These are phyloP conservation scores for Cubamyces lactineus DNA, from an alignment of 768 basidiomycete species.

Conservation along the genomic window DNA sequence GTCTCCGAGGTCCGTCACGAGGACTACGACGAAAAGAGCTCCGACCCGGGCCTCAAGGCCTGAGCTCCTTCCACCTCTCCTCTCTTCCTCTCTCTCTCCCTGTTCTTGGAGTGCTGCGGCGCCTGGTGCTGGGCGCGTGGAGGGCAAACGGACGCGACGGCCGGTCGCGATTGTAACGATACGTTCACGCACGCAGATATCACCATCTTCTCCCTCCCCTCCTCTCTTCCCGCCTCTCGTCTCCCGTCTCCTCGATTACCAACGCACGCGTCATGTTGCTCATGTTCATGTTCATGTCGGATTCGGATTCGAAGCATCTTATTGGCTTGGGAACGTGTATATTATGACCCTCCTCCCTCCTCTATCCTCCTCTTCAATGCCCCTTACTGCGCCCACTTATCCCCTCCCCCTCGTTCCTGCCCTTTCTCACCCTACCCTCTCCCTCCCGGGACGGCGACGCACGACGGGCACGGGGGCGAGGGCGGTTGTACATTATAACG, in stretches of 20 bases:
- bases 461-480: neutral
- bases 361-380: neutral
- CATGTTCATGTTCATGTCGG: neutral
- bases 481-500: neutral
- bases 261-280: constrained; percentile 9
- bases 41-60: constrained; percentile 18
- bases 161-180: constrained; percentile 14
- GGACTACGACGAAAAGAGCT: constrained; percentile 29
- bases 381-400: no score
- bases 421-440: neutral
- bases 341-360: neutral
- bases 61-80: constrained; percentile 1
- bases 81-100: neutral
- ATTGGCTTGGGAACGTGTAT: constrained; percentile 4
- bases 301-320: constrained; percentile 5
- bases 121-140: neutral
- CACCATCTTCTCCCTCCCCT: neutral
- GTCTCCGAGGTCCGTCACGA: constrained; percentile 22
- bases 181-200: neutral
- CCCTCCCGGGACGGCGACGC: constrained; percentile 1
- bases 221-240: neutral
- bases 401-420: no score
- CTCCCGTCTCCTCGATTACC: neutral
- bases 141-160: constrained; percentile 6
- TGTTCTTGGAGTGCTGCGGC: neutral